A percentile compares a stretch with the other conserved stretches of the same genome.
Evolutionary conservation across 106 monocot genomes (phyloP).

Genomic region (Gastrodia elata): DNA sequence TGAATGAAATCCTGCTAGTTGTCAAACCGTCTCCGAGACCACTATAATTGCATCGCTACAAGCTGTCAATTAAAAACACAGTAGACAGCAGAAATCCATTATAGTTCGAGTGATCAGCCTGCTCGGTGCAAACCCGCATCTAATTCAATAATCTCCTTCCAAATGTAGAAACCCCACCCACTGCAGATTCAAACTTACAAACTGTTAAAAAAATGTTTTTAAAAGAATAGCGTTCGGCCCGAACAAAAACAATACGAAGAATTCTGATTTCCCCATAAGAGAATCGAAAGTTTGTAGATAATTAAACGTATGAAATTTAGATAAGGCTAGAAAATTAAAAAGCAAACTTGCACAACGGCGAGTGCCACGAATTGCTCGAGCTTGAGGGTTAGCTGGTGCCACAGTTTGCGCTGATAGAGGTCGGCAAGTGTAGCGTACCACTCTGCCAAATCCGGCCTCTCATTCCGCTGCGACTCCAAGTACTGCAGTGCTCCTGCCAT

Average conservation of each 20-base stretch:
- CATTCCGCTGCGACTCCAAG: conserved; percentile 46
- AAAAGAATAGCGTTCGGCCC: not conserved
- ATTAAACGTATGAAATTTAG: not conserved
- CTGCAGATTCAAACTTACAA: not conserved
- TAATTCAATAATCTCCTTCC: not conserved
- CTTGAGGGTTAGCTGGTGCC: conserved; percentile 61
- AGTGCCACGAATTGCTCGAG: conserved; percentile 62
- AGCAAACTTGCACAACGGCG: conserved; percentile 42
- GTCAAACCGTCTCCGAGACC: too few species aligned
- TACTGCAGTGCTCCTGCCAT: conserved; percentile 41
- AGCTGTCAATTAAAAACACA: not conserved
- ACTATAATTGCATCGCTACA: not conserved
- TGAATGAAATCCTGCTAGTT: too few species aligned
- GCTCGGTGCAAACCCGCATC: not conserved
- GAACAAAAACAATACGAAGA: not conserved
- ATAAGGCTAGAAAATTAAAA: not conserved
- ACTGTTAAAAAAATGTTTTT: too few species aligned
- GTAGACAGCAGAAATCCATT: not conserved
- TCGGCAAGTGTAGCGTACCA: conserved; percentile 46
- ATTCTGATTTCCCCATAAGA: not conserved
- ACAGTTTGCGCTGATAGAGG: conserved; percentile 47
- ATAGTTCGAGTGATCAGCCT: not conserved
- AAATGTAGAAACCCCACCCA: not conserved
- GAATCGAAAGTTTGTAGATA: not conserved
- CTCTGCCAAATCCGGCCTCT: conserved; percentile 50